phyloP scores from a whole-genome alignment of 2,329 filamentous ascomycete genomes.

The Teratosphaeria destructans region DNA sequence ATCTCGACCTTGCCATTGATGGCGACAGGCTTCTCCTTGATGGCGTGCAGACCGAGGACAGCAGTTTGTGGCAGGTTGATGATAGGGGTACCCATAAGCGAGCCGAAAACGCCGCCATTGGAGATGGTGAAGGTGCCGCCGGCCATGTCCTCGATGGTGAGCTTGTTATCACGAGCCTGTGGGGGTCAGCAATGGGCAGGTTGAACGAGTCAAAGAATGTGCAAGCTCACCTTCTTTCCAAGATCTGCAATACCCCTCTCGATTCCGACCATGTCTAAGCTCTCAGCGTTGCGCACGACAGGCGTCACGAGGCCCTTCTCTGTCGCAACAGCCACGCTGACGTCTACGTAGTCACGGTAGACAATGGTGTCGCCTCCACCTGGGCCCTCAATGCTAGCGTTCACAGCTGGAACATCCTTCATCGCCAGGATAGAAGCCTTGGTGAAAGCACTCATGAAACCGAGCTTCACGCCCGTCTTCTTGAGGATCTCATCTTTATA shows the following conservation, averaged over 20 bases:
- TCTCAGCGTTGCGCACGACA: slow-evolving; percentile 87
- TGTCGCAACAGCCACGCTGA: slow-evolving; percentile 92
- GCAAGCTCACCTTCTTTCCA: slow-evolving; percentile 72
- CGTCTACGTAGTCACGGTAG: slow-evolving; percentile 95
- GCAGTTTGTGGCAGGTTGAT: slow-evolving; percentile 93
- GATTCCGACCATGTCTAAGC: slow-evolving; percentile 76
- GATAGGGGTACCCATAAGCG: slow-evolving; percentile 93
- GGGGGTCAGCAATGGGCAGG: not conserved
- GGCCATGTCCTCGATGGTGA: slow-evolving; percentile 98
- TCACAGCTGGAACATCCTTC: slow-evolving; percentile 88
- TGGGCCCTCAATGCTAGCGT: slow-evolving; percentile 92
- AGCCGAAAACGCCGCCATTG: slow-evolving; percentile 94
- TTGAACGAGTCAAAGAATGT: not conserved
- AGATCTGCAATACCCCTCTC: slow-evolving; percentile 87
- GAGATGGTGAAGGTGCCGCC: slow-evolving; percentile 97
- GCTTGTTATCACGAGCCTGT: slow-evolving; percentile 84
- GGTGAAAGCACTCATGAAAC: slow-evolving; percentile 99
- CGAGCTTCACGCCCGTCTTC: slow-evolving; percentile 92
- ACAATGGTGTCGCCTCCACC: slow-evolving; percentile 95
- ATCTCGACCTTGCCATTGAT: slow-evolving; percentile 92
- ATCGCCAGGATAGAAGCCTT: slow-evolving; percentile 83
- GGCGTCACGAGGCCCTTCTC: slow-evolving; percentile 96
- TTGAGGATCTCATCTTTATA: slow-evolving; percentile 97
- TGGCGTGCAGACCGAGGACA: slow-evolving; percentile 86
- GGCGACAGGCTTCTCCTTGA: slow-evolving; percentile 85